These are phyloP conservation scores for Chalaropsis thielavioides DNA, from an alignment of 2,329 filamentous ascomycete genomes.

Conservation along the genomic window DNA sequence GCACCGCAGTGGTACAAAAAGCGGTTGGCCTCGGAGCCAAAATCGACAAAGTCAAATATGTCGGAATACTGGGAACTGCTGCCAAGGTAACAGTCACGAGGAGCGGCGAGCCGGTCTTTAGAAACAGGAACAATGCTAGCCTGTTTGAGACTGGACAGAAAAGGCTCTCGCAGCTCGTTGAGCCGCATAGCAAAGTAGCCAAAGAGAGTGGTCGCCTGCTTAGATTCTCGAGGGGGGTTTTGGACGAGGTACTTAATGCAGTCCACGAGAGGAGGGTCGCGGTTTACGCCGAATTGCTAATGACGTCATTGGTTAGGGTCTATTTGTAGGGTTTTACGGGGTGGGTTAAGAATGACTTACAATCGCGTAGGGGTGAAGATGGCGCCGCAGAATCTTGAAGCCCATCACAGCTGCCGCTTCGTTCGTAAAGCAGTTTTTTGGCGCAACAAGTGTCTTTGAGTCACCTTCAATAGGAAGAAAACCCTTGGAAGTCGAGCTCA, in stretches of 20 bases:
- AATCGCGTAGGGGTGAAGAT: conserved; percentile 63
- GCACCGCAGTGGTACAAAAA: conserved; percentile 83
- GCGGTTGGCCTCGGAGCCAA: conserved; percentile 70
- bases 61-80: conserved; percentile 56
- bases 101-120: conserved; percentile 14
- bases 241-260: conserved; percentile 61
- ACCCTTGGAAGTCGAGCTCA: conserved; percentile 38
- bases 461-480: conserved; percentile 62
- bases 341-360: conserved; percentile 23
- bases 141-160: conserved; percentile 45
- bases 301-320: neutral
- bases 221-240: conserved; percentile 52
- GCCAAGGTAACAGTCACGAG: conserved; percentile 50
- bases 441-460: conserved; percentile 50
- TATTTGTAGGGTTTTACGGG: neutral
- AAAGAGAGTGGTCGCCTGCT: conserved; percentile 59
- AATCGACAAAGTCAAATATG: conserved; percentile 95
- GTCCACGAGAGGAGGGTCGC: conserved; percentile 62
- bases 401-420: conserved; percentile 60
- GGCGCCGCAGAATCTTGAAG: conserved; percentile 60
- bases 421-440: conserved; percentile 71
- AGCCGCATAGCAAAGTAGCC: conserved; percentile 69
- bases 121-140: conserved; percentile 58
- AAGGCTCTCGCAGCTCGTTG: conserved; percentile 52
- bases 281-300: conserved; percentile 68